Conservation (phyloP, 2,329 filamentous ascomycete genomes). For the Metarhizium rileyi region DNA sequence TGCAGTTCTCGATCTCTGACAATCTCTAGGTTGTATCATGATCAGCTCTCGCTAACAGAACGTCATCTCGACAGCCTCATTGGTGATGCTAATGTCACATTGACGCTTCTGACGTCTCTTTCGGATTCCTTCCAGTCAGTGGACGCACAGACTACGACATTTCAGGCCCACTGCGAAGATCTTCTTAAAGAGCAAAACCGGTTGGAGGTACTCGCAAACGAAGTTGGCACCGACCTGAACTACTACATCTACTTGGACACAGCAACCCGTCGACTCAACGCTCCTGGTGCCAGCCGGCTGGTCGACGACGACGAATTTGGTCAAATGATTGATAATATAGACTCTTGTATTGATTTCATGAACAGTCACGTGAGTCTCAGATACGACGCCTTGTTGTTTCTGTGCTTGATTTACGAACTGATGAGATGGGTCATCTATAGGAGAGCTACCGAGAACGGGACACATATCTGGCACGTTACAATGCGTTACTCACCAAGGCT, state of each 20-base stretch:
- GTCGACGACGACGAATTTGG: conserved; percentile 79
- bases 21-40: conserved; percentile 55
- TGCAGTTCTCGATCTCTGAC: conserved; percentile 17
- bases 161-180: conserved; percentile 85
- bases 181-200: conserved; percentile 73
- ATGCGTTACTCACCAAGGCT: conserved; percentile 62
- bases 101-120: conserved; percentile 67
- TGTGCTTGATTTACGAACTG: not conserved
- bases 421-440: conserved; percentile 27
- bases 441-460: conserved; percentile 79
- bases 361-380: conserved; percentile 58
- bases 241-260: conserved; percentile 93
- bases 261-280: conserved; percentile 82
- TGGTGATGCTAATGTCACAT: conserved; percentile 62
- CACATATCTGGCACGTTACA: conserved; percentile 79
- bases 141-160: conserved; percentile 83
- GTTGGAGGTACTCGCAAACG: conserved; percentile 68
- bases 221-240: conserved; percentile 80
- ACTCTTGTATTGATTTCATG: conserved; percentile 92
- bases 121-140: conserved; percentile 82
- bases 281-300: conserved; percentile 76
- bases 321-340: conserved; percentile 78
- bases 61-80: conserved; percentile 74
- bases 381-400: not conserved
- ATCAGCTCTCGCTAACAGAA: conserved; percentile 73